Evolutionary conservation across 2,329 filamentous ascomycete species (phyloP), one percentile per base, ranked within the genome.

Genomic region (Penicillium thymicola): DNA sequence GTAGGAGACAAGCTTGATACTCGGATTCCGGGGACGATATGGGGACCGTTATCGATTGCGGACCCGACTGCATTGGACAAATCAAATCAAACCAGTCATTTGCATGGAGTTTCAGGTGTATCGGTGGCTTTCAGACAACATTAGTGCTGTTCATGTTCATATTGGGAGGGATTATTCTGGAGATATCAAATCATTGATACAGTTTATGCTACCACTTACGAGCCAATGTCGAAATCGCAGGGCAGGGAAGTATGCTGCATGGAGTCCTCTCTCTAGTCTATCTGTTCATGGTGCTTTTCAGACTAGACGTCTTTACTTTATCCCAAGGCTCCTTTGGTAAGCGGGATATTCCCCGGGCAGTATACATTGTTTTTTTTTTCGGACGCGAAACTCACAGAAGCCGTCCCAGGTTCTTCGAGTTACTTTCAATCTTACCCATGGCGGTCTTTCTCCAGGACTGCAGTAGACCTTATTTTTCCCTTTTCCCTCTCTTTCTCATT

Each of bases 1-100:
- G 75, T 97, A 80, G 51, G 25, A 18, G 27, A 23, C 36, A 47
- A 28, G 27, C 10, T 38, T 34, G 46, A 46, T 37, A 41, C 18
- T 51, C n/a, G 36, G 41, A 36, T 34, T 40, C 40, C 43, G 42
- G 36, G 40, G 25, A 32, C 32, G n/a, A 42, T 27, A 37, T 30
- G 25, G 32, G 30, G 37, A 48, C 10, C 23, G 16, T 47, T 48
- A 21, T 54, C 51, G 43, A 46, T 37, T 38, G 51, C 37, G 42
- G 55, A 30, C 30, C 41, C 34, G 58, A 45, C 38, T 44, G 49
- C 49, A 36, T 44, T 44, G 28, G 40, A 51, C 21, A 51, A 56
- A 64, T 61, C 45, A 57, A 54, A 55, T 47, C 55, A 59, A 51
- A 44, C 59, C 51, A 51, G 51, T 55, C 58, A 64, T 65, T 61